Conservation (phyloP, 2,329 filamentous ascomycete genomes). For the Setomelanomma holmii region DNA sequence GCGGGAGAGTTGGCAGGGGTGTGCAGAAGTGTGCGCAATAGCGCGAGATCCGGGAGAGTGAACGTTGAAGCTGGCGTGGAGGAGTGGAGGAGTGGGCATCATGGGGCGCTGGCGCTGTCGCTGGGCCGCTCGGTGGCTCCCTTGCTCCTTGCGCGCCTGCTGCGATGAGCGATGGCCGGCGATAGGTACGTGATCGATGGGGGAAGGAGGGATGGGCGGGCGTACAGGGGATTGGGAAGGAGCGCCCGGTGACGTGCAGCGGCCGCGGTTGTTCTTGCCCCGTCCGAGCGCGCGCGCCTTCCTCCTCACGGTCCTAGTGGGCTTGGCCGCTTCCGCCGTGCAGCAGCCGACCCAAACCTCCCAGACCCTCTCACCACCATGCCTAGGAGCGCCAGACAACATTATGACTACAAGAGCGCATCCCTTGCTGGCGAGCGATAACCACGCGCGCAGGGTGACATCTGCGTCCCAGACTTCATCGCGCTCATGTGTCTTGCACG, state of each 20-base stretch:
- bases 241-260: slow-evolving; percentile 45
- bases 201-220: slow-evolving; percentile 24
- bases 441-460: slow-evolving; percentile 39
- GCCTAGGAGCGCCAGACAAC: slow-evolving; percentile 16
- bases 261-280: slow-evolving; percentile 36
- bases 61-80: too few species aligned
- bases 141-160: background rate
- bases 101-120: slow-evolving; percentile 9
- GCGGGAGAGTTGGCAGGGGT: too few species aligned
- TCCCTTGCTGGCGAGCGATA: slow-evolving; percentile 25
- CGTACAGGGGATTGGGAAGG: slow-evolving; percentile 29
- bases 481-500: slow-evolving; percentile 46
- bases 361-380: slow-evolving; percentile 21
- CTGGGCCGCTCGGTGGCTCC: slow-evolving; percentile 14
- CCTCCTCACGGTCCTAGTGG: slow-evolving; percentile 24
- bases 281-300: slow-evolving; percentile 24
- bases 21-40: background rate
- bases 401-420: slow-evolving; percentile 11
- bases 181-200: slow-evolving; percentile 25
- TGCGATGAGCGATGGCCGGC: background rate
- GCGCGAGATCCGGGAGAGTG: too few species aligned
- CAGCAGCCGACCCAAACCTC: slow-evolving; percentile 25
- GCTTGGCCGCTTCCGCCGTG: slow-evolving; percentile 26
- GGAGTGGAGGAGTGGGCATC: slow-evolving; percentile 15
- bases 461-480: slow-evolving; percentile 29